A percentile compares a stretch with the other conserved stretches of the same genome.
These are phyloP conservation scores for Spathaspora arborariae DNA, from an alignment of 805 yeast species.

Conservation along the genomic window DNA sequence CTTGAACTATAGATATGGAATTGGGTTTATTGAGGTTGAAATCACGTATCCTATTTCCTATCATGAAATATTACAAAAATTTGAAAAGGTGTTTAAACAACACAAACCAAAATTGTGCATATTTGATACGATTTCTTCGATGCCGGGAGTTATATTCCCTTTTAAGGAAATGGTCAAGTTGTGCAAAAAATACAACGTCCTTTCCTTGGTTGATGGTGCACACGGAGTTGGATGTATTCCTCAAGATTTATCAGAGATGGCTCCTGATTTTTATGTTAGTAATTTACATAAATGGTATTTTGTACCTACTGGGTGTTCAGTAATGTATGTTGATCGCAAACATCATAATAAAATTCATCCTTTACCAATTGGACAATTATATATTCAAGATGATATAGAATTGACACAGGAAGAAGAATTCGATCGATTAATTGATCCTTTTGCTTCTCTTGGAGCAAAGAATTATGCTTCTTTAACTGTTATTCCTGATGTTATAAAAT, in stretches of 20 bases:
- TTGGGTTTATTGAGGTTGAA: conserved; percentile 31
- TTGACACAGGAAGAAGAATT: conserved; percentile 17
- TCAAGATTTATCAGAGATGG: conserved; percentile 29
- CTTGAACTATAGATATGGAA: conserved; percentile 26
- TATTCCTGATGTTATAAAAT: conserved; percentile 49
- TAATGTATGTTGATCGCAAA: conserved; percentile 52
- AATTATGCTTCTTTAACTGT: conserved; percentile 41
- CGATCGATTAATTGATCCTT: conserved; percentile 40
- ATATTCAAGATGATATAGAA: conserved; percentile 28
- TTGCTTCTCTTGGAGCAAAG: conserved; percentile 48
- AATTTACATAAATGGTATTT: conserved; percentile 71
- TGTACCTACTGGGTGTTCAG: conserved; percentile 55
- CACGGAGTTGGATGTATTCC: conserved; percentile 59
- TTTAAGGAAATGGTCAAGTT: conserved; percentile 43
- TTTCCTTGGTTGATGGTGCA: conserved; percentile 70
- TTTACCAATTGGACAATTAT: conserved; percentile 54
- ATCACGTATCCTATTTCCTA: conserved; percentile 44
- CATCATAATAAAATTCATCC: conserved; percentile 52
- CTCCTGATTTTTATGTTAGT: conserved; percentile 59
- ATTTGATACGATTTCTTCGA: conserved; percentile 57
- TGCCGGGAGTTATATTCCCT: conserved; percentile 63
- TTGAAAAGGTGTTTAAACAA: conserved; percentile 17
- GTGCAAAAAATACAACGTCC: conserved; percentile 43
- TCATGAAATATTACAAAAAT: conserved; percentile 23
- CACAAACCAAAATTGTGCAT: conserved; percentile 39